Base-by-base conservation (phyloP, 805 yeast genomes). In the Candida takata region DNA sequence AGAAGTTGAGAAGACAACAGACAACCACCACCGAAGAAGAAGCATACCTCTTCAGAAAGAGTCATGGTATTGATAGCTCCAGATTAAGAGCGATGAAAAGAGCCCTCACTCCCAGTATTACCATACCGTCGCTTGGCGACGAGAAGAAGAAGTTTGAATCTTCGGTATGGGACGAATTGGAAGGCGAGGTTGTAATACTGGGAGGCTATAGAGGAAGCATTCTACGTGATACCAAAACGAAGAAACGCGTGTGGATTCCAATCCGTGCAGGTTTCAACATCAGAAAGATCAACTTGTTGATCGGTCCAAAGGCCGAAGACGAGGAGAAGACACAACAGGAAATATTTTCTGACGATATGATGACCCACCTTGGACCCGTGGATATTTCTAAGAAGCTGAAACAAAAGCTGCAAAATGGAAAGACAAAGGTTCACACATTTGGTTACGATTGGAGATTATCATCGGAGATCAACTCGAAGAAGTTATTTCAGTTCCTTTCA, bases 371-470 rank as follows among this genome's bases (percentile, higher is more conserved):
- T 30, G 97, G 96, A 0, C 96, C 96, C 1, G 76, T 87, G 12
- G 97, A 87, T 54, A 70, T 87, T 14, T 72, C 86, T 34, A 69
- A 70, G 41, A 71, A 69, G 45, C 61, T 88, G 37, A 68, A 82
- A 33, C 69, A 70, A 31, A 71, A 64, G 45, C 56, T 88, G 24
- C 8, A 63, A 7, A 79, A 77, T 47, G 79, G 83, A 3, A 74
- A 72, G 10, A 70, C 81, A 4, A 69, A 60, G 12, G 77, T 84
- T 6, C 72, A 74, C 37, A 79, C 81, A 38, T 88, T 79, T 60
- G 94, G 95, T n/a, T 88, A 87, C 57, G 97, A 88, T 61, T 88
- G 97, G 97, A 70, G 97, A 49, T 58, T 87, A 6, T 76, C 88
- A 6, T 67, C 76, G 3, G 83, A 76, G 28, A 55, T 77, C 5